These are phyloP conservation scores for Amanita inopinata DNA, from an alignment of 768 basidiomycete genomes.

Conservation along the genomic window DNA sequence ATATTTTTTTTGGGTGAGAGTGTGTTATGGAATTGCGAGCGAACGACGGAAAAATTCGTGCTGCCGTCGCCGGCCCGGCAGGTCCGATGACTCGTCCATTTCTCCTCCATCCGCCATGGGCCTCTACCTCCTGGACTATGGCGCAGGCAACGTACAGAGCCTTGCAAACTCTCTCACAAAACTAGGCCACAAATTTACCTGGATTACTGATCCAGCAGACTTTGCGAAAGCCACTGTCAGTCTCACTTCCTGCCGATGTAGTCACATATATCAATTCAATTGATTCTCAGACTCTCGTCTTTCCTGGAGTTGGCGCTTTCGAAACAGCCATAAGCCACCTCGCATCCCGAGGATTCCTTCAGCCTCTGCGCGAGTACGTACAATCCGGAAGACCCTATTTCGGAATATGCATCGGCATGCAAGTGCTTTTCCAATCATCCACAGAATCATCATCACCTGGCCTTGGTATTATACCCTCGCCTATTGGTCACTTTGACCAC, in stretches of 20 bases:
- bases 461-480: slow-evolving; percentile 75
- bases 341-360: slow-evolving; percentile 57
- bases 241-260: slow-evolving; percentile 14
- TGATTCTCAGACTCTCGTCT: slow-evolving; percentile 71
- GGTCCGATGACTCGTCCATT: too few species aligned
- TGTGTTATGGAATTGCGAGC: background rate
- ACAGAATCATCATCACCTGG: slow-evolving; percentile 69
- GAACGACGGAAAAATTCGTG: slow-evolving; percentile 8
- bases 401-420: slow-evolving; percentile 98
- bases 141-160: slow-evolving; percentile 90
- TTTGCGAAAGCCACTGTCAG: slow-evolving; percentile 86
- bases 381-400: slow-evolving; percentile 87
- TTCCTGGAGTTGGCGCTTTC: slow-evolving; percentile 95
- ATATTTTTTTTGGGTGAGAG: background rate
- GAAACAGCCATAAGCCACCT: slow-evolving; percentile 80
- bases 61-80: too few species aligned
- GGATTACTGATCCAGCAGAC: slow-evolving; percentile 76
- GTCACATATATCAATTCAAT: slow-evolving; percentile 10
- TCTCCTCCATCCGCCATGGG: slow-evolving; percentile 19
- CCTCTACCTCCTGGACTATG: slow-evolving; percentile 92
- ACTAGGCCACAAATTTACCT: slow-evolving; percentile 81
- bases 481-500: slow-evolving; percentile 66
- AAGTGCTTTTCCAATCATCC: slow-evolving; percentile 86
- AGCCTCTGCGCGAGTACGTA: slow-evolving; percentile 78
- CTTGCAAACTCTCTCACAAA: slow-evolving; percentile 84